Base-by-base conservation (phyloP, 2,329 filamentous ascomycete genomes). In the Coleophoma eucalyptorum region DNA sequence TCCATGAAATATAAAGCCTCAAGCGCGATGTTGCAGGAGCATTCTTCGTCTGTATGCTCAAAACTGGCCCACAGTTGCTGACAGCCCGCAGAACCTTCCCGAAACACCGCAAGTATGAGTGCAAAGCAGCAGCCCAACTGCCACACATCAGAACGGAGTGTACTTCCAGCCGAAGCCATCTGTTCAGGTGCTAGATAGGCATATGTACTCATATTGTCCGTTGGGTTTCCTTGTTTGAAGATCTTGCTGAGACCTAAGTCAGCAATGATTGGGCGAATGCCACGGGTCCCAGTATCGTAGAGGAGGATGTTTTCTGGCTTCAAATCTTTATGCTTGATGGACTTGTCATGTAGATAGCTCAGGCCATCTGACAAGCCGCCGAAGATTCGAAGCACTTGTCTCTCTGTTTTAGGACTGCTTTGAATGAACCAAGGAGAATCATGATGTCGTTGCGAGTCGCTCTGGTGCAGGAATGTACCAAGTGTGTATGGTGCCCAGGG, bases 301-400 rank as follows among this genome's bases (percentile, higher is more conserved):
- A 57, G 37, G 10, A 57, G 41, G 12, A 57, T 55, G 47, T 57
- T 57, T 16, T 45, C 46, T 13, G 55, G 55, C 40, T 57, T 57
- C n/a, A 57, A 50, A n/a, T 57, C 55, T 33, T 53, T 52, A 37
- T 57, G 55, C 43, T 46, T 26, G 26, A 57, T 42, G 11, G n/a
- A 43, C 5, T n/a, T n/a, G n/a, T 34, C 34, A 32, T 57, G 55
- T 12, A 57, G 45, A 49, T 55, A 57, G 21, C 21, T 34, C 16
- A 57, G 13, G n/a, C 33, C 55, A 31, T 52, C 52, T 37, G 20
- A 44, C 8, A 35, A 10, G 33, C 15, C 33, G 15, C 8, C 10
- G 10, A 35, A 10, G 8, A 35, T 35, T 10, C 33, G 33, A 15
- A 10, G 15, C 8, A 35, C 15, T 8, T 15, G 15, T 10, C 33